A percentile compares a stretch with the other conserved stretches of the same genome.
These are phyloP conservation scores for Fistulinella prunicolor DNA, from an alignment of 768 basidiomycete species.

Conservation along the genomic window DNA sequence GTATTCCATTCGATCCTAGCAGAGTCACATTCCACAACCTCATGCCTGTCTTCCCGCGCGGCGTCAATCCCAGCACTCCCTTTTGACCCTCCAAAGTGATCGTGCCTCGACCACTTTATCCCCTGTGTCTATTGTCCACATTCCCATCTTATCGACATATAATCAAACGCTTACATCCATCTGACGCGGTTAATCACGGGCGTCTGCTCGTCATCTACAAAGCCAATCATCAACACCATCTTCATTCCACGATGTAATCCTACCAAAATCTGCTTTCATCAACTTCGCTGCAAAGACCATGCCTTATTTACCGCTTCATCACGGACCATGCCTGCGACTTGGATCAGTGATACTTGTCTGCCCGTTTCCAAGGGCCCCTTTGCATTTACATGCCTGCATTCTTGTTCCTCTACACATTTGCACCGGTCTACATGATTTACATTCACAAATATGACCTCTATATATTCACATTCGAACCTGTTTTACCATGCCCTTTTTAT, in stretches of 20 bases:
- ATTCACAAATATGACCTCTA: constrained; percentile 15
- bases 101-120: too few species aligned
- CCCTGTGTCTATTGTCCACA: constrained; percentile 9
- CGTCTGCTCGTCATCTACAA: constrained; percentile 18
- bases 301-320: constrained; percentile 19
- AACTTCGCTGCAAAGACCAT: constrained; percentile 16
- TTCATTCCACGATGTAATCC: constrained; percentile 29
- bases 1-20: constrained; percentile 43
- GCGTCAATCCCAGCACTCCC: constrained; percentile 13
- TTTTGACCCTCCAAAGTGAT: constrained; percentile 12
- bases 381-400: constrained; percentile 21
- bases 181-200: constrained; percentile 30
- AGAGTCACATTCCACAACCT: constrained; percentile 55
- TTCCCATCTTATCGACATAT: constrained; percentile 29
- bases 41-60: constrained; percentile 53
- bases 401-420: constrained; percentile 20
- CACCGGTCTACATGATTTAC: constrained; percentile 20
- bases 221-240: constrained; percentile 23
- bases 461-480: constrained; percentile 12
- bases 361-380: too few species aligned
- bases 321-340: constrained; percentile 31
- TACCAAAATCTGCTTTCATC: constrained; percentile 22
- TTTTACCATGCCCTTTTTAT: constrained; percentile 6
- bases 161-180: constrained; percentile 28
- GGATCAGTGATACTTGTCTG: constrained; percentile 25